Base-by-base conservation (phyloP, 2,329 filamentous ascomycete genomes). In the Leptographium lundbergii region DNA sequence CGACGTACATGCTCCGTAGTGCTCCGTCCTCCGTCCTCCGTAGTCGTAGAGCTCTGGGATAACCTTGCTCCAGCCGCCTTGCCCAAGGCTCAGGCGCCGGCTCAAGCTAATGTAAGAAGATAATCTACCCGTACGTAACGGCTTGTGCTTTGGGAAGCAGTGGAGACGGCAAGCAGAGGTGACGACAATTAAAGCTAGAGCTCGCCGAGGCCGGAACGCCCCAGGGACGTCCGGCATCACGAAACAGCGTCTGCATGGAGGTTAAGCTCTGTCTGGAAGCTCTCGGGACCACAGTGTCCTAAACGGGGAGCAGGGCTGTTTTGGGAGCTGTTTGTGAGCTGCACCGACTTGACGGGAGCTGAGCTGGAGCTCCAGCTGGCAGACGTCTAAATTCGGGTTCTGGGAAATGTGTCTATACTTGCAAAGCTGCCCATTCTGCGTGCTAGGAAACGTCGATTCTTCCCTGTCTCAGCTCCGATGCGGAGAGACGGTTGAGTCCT, bases 81-180 rank as follows among this genome's bases (percentile, higher is more conserved):
- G 17, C 51, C 51, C 32, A 22, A 19, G 10, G 13, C 34, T 27
- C 22, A 25, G 13, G 19, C 24, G 13, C 58, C 47, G 47, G 34
- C 22, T 19, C 36, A 39, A 53, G 24, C 59, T 57, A 60, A 57
- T 55, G 59, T 55, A 45, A 24, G 24, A 48, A 29, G 59, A 60
- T 60, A 36, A 60, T 60, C 59, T 57, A 60, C 55, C 59, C 59
- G 59, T 25, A 36, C 48, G 24, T 51, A 51, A 29, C 48, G 4
- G 24, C 17, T 29, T 51, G 14, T 29, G 3, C 7, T 19, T 29
- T 29, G 11, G 47, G 24, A 14, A 14, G 39, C 22, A 47, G 50
- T 29, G 56, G 48, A 58, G 56, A 22, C 50, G 10, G 14, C 48
- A 19, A 36, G 47, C 42, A 47, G 42, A 47, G n/a, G 42, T n/a